Base-by-base conservation (phyloP, 306 rosid species). In the Ceratonia siliqua region DNA sequence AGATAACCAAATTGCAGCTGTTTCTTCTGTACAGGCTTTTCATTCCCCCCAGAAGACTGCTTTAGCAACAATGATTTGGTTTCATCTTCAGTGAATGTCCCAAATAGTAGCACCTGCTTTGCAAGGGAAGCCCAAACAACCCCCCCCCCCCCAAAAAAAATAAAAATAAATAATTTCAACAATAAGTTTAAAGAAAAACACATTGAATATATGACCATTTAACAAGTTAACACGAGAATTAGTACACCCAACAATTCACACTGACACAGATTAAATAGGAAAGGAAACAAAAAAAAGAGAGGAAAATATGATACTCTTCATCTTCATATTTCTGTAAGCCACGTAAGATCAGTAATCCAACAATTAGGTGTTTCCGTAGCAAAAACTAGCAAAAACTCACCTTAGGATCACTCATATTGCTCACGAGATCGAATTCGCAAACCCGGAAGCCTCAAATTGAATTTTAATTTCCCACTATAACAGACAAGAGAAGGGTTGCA, bases 61-160 rank as follows among this genome's bases (percentile, higher is more conserved):
- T 79, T 82, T 24, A 4, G 72, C 75, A 86, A 58, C 92, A 87
- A 75, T 38, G 91, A 86, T 72, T 33, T 88, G 35, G 96, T 90
- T 84, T 95, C 99, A 21, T 95, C 98, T 81, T 95, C 99, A 18
- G 88, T 78, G 76, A 95, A 95, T 45, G 99, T 92, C 68, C 99
- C 99, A 79, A 95, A 95, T 18, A 95, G 5, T 6, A 95, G 32
- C 58, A 90, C 53, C 97, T 87, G 72, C 48, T 49, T 20, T 58
- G 27, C 52, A 70, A 50, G 61, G n/a, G 39, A 38, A n/a, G 12
- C 73, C 76, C 38, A 76, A 66, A 46, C n/a, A n/a, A n/a, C n/a
- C n/a, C n/a, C n/a, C n/a, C n/a, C n/a, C n/a, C 33, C 42, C 58
- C 17, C 49, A 32, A 7, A 63, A 61, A 17, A 74, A 1, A 28